Evolutionary conservation across 2,329 filamentous ascomycete genomes (phyloP), one percentile per base, ranked within the genome.

Genomic region (Alternaria consortialis): DNA sequence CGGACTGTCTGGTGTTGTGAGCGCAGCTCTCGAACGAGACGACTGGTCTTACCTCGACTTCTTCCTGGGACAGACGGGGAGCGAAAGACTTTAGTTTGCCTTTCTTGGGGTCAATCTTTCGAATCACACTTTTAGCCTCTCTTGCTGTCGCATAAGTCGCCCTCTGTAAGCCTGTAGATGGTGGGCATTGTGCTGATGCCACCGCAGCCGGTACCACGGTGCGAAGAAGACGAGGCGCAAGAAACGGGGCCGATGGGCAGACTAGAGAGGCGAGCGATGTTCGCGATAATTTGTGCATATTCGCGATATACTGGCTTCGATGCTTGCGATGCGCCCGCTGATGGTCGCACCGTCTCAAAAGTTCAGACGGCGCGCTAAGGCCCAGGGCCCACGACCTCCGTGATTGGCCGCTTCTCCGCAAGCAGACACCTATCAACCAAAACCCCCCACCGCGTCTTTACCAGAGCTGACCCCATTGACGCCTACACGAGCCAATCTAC

Each of bases 241-340:
- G 74, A 50, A 79, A 79, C 2, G 76, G 76, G 4, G 75, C 68
- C 25, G 71, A 75, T 1, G 76, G 77, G 48, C 74, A 78, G 48
- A 78, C 63, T 8, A 76, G 43, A 2, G 72, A 63, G 17, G 76
- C 72, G 20, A 77, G 70, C 17, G 74, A 69, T 4, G 63, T 60
- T 20, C 69, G 70, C 50, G 69, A 58, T 44, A 73, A 36, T 23
- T 66, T 62, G 15, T 71, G 64, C 70, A 74, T 76, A 12, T 48
- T 53, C 40, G 51, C 17, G 15, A 31, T 40, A 20, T 27, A 9
- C 12, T 5, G 23, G 9, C 12, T 39, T 32, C 27, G 37, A 48
- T 40, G 56, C 1, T 3, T 34, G 42, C 17, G 34, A 54, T 43
- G 51, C 37, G 55, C 47, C 55, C 54, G 32, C 50, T 23, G 25